Base-by-base conservation (phyloP, 1,284 basidiomycete genomes). In the Heliocybe sulcata region DNA sequence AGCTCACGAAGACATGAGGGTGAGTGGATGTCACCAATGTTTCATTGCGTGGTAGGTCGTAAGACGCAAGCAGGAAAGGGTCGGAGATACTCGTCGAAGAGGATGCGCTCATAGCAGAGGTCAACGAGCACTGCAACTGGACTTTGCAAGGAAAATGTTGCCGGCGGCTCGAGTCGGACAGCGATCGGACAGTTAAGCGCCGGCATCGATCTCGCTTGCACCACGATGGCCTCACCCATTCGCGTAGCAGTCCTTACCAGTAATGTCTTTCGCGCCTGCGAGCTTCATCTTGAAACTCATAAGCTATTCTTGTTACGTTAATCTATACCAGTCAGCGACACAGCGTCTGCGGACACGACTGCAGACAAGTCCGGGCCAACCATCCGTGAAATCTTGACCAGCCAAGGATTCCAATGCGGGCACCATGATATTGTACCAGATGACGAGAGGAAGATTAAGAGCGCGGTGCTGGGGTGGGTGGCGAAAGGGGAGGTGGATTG, bases 301-400 rank as follows among this genome's bases (percentile, higher is more conserved):
- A n/a, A n/a, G n/a, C 20, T n/a, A 11, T 49, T 29, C 51, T 14
- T 25, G n/a, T 53, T 29, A 16, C 51, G 3, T 19, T 8, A 3
- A 31, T 35, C 50, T 51, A 26, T 14, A 16, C 16, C 53, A 85
- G 87, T 89, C 53, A 89, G 87, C 67, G 87, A 90, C 66, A 85
- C 83, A 8, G 85, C 82, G 2, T 74, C 79, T 8, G 59, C 62
- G 22, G 77, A 85, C 61, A 67, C 72, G 14, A 65, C 57, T n/a
- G 72, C 75, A 35, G 87, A 90, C 67, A 74, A 73, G 64, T 89
- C 87, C 47, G 85, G 87, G 2, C 84, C 84, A 3, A 69, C 77
- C 12, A 81, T 90, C 58, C 71, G 70, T 56, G 69, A 77, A 14
- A 72, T 85, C 53, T 65, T 90, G 29, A 61, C 63, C 12, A 58